Evolutionary conservation across 2,329 filamentous ascomycete species (phyloP), one percentile per base, ranked within the genome.

Genomic region (Arthrobotrys entomopaga): DNA sequence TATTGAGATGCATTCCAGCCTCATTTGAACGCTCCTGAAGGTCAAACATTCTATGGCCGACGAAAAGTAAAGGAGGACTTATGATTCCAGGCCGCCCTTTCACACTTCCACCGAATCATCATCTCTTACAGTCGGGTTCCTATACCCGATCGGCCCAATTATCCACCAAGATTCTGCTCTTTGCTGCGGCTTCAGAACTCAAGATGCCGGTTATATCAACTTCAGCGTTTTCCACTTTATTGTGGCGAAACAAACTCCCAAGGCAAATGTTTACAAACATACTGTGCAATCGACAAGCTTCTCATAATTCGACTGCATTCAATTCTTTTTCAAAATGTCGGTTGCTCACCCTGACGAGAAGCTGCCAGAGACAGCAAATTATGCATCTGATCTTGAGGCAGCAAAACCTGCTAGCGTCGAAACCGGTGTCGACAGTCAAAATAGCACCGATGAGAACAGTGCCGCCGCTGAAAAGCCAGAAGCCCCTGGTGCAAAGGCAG

Each of bases 401-500:
- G 34, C 40, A 34, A 65, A 56, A 38, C 60, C 60, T 56, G 40
- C 60, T 5, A 49, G 60, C 22, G 15, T 48, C 22, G 50, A 48
- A 11, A 65, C 24, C 22, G 48, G 60, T 56, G 22, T 16, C 48
- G 43, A 48, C 5, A 65, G 49, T 10, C 29, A 34, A 34, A 34
- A 34, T 22, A 8, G 20, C 4, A 24, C 8, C 16, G 59, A 26
- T 34, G 20, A 22, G 3, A 34, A 34, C 10, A 34, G 29, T 34
- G 5, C 20, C 15, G 26, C 60, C 8, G n/a, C 38, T n/a, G 60
- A 65, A 19, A 48, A 46, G 38, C 46, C 60, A 65, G 60, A 65
- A 48, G 60, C 60, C 16, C 60, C 60, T 15, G 60, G 60, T 22
- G 60, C 60, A 19, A 65, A 65, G 29, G 60, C 24, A 13, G 60